Evolutionary conservation across 1,284 basidiomycete species (phyloP).

Genomic region (Trametes polyzona): DNA sequence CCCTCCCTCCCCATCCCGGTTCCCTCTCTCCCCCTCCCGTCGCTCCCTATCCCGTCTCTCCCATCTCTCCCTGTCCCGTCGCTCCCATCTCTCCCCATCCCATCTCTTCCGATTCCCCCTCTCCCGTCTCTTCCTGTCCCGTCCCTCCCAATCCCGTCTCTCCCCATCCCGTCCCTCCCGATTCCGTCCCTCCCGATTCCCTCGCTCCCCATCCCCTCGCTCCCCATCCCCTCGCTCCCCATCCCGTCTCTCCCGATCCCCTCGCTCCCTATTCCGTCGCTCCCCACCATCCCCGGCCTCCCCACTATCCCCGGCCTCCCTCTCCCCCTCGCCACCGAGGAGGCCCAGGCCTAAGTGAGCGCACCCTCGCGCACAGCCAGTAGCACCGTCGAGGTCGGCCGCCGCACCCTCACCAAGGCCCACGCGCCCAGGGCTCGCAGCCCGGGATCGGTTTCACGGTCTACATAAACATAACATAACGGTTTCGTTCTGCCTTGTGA

Average conservation of each 20-base stretch:
- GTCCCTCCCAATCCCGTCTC: not conserved
- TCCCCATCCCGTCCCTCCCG: not conserved
- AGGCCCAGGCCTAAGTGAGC: not conserved
- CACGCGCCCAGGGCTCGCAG: too few species aligned
- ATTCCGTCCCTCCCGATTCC: not conserved
- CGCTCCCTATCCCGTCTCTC: not conserved
- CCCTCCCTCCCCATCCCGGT: not conserved
- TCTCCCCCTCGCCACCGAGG: not conserved
- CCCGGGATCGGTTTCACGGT: too few species aligned
- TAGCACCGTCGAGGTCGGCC: not conserved
- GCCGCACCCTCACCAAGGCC: too few species aligned
- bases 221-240: not conserved
- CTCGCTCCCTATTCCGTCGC: slow-evolving; percentile 1
- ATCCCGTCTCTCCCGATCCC: not conserved
- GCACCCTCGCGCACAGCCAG: not conserved
- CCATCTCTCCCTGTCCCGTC: too few species aligned
- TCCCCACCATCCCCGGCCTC: not conserved
- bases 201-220: slow-evolving; percentile 1
- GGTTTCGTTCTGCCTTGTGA: too few species aligned
- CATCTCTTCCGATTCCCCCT: not conserved
- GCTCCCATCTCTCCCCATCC: not conserved
- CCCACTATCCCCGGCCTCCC: not conserved
- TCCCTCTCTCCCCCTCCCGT: not conserved
- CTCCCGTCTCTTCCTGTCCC: not conserved
- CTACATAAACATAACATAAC: too few species aligned